Base-by-base conservation (phyloP, 2,329 filamentous ascomycete genomes). In the Aciculosporium take region DNA sequence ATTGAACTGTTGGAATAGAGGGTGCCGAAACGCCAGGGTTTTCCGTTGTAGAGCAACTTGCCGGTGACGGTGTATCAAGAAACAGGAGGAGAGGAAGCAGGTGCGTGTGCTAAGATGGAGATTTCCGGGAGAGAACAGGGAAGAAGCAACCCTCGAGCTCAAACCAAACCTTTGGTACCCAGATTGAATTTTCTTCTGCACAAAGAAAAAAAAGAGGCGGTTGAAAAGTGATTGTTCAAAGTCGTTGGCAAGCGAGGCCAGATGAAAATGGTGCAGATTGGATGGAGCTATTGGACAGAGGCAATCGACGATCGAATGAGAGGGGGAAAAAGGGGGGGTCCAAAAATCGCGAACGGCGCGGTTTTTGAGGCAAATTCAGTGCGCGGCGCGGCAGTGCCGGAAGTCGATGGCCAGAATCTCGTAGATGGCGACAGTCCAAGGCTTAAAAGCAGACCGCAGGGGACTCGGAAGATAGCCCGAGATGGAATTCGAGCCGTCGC, bases 101-200 rank as follows among this genome's bases (percentile, higher is more conserved):
- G 56, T 59, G 58, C 48, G 54, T 38, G n/a, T 20, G 53, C 51
- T 58, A 56, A 54, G 52, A 56, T 53, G 50, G 49, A 33, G 20
- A 25, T 41, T 59, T 54, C 57, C 53, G 53, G 52, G 56, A 56
- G 55, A 61, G 54, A 56, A 51, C 23, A 59, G 56, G 54, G 53
- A 56, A 58, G 56, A 60, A 55, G 52, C 57, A 56, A 54, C 56
- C 59, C 51, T 54, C 55, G 52, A 56, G 55, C 56, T 61, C 56
- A 56, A 62, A 62, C 58, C 60, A 49, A 49, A 48, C 48, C 48
- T 49, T 48, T 33, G 38, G 29, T 15, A 15, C 23, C 23, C 35
- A 28, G n/a, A 38, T 7, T n/a, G 3, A n/a, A 13, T 37, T 20
- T 5, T n/a, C 21, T 15, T 35, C 7, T 31, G 8, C 6, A 17